These are phyloP conservation scores for Eucommia ulmoides DNA, from an alignment of 257 asterid genomes.

Conservation along the genomic window DNA sequence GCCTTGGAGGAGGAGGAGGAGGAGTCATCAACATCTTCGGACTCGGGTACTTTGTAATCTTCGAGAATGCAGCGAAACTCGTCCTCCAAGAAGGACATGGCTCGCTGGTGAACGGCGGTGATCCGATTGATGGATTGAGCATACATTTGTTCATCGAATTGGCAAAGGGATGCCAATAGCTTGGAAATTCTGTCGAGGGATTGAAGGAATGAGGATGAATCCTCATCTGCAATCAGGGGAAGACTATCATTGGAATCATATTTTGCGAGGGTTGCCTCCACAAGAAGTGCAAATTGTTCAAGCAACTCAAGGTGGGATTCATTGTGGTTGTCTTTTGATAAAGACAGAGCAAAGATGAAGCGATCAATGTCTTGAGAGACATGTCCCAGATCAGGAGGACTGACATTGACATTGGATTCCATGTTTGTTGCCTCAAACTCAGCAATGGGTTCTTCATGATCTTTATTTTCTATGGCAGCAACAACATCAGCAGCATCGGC, in stretches of 20 bases:
- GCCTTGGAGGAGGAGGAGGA: background rate
- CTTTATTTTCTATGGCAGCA: too few relatives aligned
- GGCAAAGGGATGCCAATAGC: background rate
- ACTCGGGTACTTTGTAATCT: background rate
- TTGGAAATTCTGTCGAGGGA: background rate
- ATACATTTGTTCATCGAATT: background rate
- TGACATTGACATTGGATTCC: background rate
- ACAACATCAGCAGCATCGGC: too few relatives aligned
- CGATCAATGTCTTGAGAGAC: background rate
- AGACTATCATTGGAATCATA: background rate
- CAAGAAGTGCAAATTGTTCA: background rate
- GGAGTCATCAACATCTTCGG: background rate
- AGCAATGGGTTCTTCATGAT: background rate
- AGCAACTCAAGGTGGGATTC: background rate
- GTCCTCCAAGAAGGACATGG: background rate
- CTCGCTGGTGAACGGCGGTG: background rate
- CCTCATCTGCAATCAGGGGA: background rate
- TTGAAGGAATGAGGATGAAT: background rate
- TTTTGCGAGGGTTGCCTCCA: background rate
- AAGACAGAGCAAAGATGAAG: background rate
- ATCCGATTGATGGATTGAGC: background rate
- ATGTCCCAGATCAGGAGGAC: background rate
- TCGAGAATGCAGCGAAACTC: background rate
- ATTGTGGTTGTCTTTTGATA: background rate
- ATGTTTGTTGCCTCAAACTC: background rate